These are phyloP conservation scores for Calonectria pauciramosa DNA, from an alignment of 2,329 filamentous ascomycete species.

Conservation along the genomic window DNA sequence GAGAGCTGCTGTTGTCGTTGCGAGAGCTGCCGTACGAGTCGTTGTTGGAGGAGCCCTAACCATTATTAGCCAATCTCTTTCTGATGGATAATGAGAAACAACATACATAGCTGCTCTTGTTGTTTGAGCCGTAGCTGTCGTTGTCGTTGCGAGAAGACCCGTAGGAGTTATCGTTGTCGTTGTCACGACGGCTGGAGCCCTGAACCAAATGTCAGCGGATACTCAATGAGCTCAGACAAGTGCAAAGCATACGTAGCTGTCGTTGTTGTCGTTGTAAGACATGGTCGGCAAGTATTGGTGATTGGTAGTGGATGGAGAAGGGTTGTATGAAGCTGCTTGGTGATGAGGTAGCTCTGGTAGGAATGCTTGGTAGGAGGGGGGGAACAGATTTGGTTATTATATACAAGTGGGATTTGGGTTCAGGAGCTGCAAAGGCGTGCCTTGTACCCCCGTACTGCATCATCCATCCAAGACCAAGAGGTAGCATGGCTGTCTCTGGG, in stretches of 20 bases:
- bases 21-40: neutral
- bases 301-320: neutral
- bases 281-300: neutral
- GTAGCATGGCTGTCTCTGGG: neutral
- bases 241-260: neutral
- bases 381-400: neutral
- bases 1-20: neutral
- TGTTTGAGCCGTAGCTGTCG: slow-evolving; percentile 4
- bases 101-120: slow-evolving; percentile 1
- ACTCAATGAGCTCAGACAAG: neutral
- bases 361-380: neutral
- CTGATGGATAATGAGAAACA: neutral
- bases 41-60: neutral
- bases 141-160: slow-evolving; percentile 3
- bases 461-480: neutral
- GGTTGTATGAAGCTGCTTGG: neutral
- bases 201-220: neutral
- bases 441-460: neutral
- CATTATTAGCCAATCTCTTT: neutral
- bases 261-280: slow-evolving; percentile 6
- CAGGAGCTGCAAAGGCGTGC: neutral
- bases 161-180: slow-evolving; percentile 2
- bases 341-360: neutral
- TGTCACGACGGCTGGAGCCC: slow-evolving; percentile 1
- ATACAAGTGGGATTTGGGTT: slow-evolving; percentile 4